Percentiles rank a stretch among this genome's conserved stretches.
Conservation (phyloP, 352 stramenopile genomes). For the Phytopythium litorale region DNA sequence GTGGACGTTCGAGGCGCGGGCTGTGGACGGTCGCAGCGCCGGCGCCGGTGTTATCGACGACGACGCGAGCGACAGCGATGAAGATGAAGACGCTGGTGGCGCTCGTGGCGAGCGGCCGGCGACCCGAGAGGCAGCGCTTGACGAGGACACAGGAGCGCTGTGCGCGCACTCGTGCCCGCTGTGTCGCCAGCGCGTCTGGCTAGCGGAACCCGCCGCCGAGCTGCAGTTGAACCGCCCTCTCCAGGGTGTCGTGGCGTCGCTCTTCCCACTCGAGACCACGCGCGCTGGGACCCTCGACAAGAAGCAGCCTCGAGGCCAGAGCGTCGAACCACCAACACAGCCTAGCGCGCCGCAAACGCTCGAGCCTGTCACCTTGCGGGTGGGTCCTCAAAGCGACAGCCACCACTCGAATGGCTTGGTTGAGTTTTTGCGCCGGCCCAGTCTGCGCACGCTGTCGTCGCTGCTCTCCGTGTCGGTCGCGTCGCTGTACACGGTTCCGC, state of each 20-base stretch:
- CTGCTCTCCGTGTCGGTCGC: conserved; percentile 70
- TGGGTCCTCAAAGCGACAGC: background rate
- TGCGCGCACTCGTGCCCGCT: conserved; percentile 52
- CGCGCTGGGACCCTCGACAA: conserved; percentile 40
- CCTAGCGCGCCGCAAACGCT: background rate
- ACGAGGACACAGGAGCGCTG: background rate
- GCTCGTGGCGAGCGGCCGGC: background rate
- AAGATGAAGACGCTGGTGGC: conserved; percentile 6
- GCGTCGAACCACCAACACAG: background rate
- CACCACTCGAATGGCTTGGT: background rate
- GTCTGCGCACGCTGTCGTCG: conserved; percentile 57
- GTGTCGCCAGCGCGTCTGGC: conserved; percentile 40
- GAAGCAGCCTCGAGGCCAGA: conserved; percentile 13
- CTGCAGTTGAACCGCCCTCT: conserved; percentile 68
- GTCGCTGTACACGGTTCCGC: conserved; percentile 56
- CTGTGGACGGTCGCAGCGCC: background rate
- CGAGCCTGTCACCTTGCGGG: background rate
- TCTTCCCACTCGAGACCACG: conserved; percentile 50
- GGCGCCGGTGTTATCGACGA: background rate
- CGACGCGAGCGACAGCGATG: conserved; percentile 5
- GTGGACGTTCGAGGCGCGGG: conserved; percentile 35
- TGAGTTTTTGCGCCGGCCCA: conserved; percentile 29
- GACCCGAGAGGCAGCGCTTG: background rate
- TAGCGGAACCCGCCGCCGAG: conserved; percentile 17
- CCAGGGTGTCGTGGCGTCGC: conserved; percentile 47